These are phyloP conservation scores for Macrophomina tecta DNA, from an alignment of 2,329 filamentous ascomycete genomes.

Conservation along the genomic window DNA sequence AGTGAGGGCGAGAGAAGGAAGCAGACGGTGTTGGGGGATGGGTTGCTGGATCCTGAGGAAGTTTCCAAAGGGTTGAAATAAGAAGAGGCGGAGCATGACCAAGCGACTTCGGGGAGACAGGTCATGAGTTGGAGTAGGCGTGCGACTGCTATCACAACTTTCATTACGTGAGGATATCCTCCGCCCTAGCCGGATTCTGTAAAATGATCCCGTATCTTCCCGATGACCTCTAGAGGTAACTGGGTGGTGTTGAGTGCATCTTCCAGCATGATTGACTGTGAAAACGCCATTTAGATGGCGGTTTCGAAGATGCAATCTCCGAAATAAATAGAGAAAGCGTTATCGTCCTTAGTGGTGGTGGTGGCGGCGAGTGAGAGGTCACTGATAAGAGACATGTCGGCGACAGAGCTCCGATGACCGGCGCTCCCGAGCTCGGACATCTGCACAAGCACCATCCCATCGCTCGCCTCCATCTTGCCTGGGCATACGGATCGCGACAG, in stretches of 20 bases:
- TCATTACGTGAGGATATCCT: constrained; percentile 19
- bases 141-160: constrained; percentile 8
- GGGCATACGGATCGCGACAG: not conserved
- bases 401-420: not conserved
- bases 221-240: not conserved
- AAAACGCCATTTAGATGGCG: not conserved
- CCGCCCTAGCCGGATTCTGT: constrained; percentile 14
- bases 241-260: not conserved
- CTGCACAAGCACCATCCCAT: not conserved
- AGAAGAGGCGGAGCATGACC: not conserved
- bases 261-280: not conserved
- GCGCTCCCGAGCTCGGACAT: constrained; percentile 2
- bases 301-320: not conserved
- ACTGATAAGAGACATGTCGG: constrained; percentile 12
- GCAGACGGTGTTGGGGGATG: not conserved
- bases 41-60: not conserved
- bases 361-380: not conserved
- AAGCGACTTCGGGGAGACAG: not conserved
- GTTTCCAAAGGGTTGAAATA: not conserved
- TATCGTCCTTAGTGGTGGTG: not conserved
- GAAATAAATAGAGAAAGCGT: not conserved
- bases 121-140: constrained; percentile 8
- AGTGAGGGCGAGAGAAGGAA: not conserved
- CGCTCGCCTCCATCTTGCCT: not conserved
- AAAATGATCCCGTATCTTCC: constrained; percentile 15